Conservation (phyloP, 768 basidiomycete species). For the Sporobolomyces pararoseus region DNA sequence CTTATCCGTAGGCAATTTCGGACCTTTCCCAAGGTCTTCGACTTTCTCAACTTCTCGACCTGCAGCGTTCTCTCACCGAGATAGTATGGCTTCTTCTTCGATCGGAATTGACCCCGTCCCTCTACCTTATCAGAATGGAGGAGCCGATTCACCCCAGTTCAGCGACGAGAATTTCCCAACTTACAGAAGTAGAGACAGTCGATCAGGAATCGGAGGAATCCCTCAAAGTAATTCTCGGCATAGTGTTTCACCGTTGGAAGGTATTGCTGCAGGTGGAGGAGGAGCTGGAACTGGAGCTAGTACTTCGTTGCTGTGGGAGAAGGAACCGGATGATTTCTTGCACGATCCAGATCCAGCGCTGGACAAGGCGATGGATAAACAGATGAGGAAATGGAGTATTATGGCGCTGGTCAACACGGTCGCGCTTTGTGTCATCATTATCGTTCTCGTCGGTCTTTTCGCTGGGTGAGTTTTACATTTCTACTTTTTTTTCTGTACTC, state of each 20-base stretch:
- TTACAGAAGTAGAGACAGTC: constrained; percentile 8
- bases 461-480: constrained; percentile 73
- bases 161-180: constrained; percentile 23
- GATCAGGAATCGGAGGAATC: neutral
- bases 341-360: constrained; percentile 52
- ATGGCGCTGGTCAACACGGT: constrained; percentile 77
- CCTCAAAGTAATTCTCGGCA: constrained; percentile 19
- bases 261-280: constrained; percentile 16
- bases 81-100: constrained; percentile 37
- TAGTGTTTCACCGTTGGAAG: constrained; percentile 23
- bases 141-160: constrained; percentile 23
- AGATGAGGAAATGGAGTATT: constrained; percentile 69
- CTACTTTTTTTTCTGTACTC: no score
- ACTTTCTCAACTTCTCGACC: constrained; percentile 31
- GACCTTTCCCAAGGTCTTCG: constrained; percentile 41
- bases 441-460: constrained; percentile 73
- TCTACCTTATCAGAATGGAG: constrained; percentile 1
- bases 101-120: constrained; percentile 31
- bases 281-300: constrained; percentile 11
- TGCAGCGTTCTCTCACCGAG: constrained; percentile 29
- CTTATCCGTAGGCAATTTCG: constrained; percentile 15
- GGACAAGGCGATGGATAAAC: constrained; percentile 49
- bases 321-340: constrained; percentile 45
- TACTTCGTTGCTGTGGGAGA: constrained; percentile 41
- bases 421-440: constrained; percentile 66